Evolutionary conservation across 768 basidiomycete species (phyloP).

Genomic region (Leucogyrophana mollusca): DNA sequence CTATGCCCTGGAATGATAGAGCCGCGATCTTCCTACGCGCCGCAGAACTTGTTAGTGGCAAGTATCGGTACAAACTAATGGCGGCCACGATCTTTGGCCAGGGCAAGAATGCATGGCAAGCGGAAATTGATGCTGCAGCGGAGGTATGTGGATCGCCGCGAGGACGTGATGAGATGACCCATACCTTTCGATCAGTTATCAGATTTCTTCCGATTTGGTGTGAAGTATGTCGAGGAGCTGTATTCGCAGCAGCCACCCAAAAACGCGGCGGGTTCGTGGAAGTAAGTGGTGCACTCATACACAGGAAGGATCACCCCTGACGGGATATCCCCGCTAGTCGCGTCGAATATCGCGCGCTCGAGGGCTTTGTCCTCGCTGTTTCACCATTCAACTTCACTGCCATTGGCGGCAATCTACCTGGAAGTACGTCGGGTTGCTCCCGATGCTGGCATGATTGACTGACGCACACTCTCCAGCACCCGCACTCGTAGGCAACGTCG

Average conservation of each 20-base stretch:
- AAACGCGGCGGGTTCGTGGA: conserved; percentile 89
- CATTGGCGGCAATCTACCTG: conserved; percentile 93
- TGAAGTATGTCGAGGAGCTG: conserved; percentile 94
- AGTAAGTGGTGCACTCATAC: conserved; percentile 55
- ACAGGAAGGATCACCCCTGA: conserved; percentile 8
- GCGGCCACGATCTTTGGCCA: conserved; percentile 98
- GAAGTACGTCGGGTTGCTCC: conserved; percentile 37
- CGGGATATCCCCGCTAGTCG: conserved; percentile 51
- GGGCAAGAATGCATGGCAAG: conserved; percentile 99
- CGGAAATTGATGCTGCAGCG: conserved; percentile 98
- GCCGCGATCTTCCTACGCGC: conserved; percentile 99
- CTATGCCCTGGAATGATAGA: conserved; percentile 93
- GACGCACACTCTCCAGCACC: conserved; percentile 51
- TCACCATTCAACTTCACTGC: conserved; percentile 99
- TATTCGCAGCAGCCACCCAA: conserved; percentile 88
- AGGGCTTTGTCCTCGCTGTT: conserved; percentile 96
- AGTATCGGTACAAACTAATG: conserved; percentile 92
- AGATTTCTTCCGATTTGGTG: conserved; percentile 96
- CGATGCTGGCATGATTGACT: conserved; percentile 1
- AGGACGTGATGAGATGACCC: neutral
- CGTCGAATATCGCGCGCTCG: conserved; percentile 93
- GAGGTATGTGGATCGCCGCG: conserved; percentile 58
- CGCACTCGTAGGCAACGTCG: conserved; percentile 91
- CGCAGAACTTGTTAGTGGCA: conserved; percentile 92
- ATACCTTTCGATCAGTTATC: conserved; percentile 47